Evolutionary conservation across 2,329 filamentous ascomycete genomes (phyloP).

Genomic region (Parastagonospora nodorum): DNA sequence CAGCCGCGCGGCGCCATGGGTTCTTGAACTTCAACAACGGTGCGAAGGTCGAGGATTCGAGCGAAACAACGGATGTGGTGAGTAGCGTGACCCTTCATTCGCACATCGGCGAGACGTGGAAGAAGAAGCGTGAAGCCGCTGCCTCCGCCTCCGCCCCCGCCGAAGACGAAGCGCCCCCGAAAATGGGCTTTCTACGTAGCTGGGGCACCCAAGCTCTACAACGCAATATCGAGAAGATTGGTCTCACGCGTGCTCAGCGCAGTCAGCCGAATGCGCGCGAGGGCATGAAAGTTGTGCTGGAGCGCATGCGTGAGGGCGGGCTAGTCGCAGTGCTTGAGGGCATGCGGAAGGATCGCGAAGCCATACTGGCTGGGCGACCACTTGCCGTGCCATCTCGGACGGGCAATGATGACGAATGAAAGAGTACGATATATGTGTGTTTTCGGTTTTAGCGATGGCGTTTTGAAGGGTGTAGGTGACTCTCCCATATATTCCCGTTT

Average conservation of each 20-base stretch:
- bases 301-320: conserved; percentile 69
- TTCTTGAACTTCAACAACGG: conserved; percentile 38
- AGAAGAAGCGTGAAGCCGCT: conserved; percentile 50
- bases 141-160: neutral
- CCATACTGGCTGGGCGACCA: conserved; percentile 34
- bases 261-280: conserved; percentile 81
- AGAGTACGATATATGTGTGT: neutral
- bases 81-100: conserved; percentile 77
- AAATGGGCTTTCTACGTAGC: conserved; percentile 61
- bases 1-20: conserved; percentile 37
- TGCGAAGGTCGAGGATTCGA: conserved; percentile 35
- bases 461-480: neutral
- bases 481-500: no score
- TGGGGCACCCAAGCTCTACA: conserved; percentile 76
- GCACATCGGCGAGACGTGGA: conserved; percentile 70
- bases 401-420: conserved; percentile 28
- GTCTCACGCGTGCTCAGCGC: conserved; percentile 75
- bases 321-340: conserved; percentile 72
- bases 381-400: conserved; percentile 14
- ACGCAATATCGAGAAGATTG: conserved; percentile 78
- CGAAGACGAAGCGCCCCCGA: conserved; percentile 55
- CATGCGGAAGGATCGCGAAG: conserved; percentile 66
- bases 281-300: conserved; percentile 81
- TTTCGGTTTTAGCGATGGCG: conserved; percentile 2
- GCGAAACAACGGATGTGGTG: conserved; percentile 66